Evolutionary conservation across 2,329 filamentous ascomycete genomes (phyloP).

Genomic region (Thelonectria discophora): DNA sequence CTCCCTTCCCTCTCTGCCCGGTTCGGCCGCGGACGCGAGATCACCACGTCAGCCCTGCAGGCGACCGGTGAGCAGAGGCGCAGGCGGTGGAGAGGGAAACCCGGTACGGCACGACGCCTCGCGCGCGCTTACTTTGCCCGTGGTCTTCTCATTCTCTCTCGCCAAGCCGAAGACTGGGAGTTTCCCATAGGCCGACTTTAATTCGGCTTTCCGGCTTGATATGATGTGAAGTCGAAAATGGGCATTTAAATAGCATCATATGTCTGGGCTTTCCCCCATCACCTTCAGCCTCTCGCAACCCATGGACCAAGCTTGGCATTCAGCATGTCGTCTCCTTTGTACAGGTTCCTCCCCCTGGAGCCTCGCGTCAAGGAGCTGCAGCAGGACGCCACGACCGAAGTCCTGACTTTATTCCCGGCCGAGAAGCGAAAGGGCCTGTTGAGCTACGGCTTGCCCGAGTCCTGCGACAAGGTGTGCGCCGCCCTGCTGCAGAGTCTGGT

Average conservation of each 20-base stretch:
- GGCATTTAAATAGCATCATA: not conserved
- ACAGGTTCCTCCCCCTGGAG: conserved; percentile 39
- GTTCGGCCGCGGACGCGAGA: conserved; percentile 13
- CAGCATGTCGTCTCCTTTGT: conserved; percentile 39
- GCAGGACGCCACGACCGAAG: conserved; percentile 40
- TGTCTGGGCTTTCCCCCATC: not conserved
- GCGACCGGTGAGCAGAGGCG: conserved; percentile 17
- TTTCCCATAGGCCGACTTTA: conserved; percentile 13
- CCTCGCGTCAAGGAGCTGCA: conserved; percentile 36
- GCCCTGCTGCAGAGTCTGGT: conserved; percentile 37
- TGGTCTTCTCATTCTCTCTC: no score
- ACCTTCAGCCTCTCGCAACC: not conserved
- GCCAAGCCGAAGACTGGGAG: no score
- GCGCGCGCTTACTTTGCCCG: conserved; percentile 25
- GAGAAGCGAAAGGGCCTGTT: conserved; percentile 37
- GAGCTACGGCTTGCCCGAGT: conserved; percentile 40
- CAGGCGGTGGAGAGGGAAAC: conserved; percentile 28
- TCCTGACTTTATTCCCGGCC: conserved; percentile 38
- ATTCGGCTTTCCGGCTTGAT: not conserved
- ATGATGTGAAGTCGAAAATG: no score
- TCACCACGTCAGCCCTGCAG: conserved; percentile 36
- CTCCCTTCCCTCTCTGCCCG: no score
- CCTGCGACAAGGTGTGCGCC: conserved; percentile 35
- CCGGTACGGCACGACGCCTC: conserved; percentile 37
- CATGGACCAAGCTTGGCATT: conserved; percentile 20